Percentiles rank a stretch among this genome's conserved stretches.
Conservation (phyloP, 2,329 filamentous ascomycete genomes). For the Fusarium neocosmosporiellum region DNA sequence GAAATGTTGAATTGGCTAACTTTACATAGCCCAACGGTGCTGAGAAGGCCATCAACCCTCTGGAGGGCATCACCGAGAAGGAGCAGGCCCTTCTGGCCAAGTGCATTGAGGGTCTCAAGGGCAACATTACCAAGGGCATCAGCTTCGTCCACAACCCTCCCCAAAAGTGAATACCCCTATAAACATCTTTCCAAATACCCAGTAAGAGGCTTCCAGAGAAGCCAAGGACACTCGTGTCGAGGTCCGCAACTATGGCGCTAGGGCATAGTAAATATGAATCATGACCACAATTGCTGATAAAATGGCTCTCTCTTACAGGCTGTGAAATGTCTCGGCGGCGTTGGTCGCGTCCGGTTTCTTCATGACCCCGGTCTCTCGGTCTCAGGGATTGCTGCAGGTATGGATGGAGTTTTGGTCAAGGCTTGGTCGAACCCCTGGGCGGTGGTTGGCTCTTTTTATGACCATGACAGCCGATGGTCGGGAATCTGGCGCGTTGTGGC, state of each 20-base stretch:
- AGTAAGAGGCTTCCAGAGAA: conserved; percentile 44
- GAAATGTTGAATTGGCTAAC: conserved; percentile 44
- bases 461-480: conserved; percentile 25
- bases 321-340: conserved; percentile 47
- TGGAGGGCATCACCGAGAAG: conserved; percentile 81
- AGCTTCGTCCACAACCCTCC: conserved; percentile 89
- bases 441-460: conserved; percentile 36
- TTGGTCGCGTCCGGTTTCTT: conserved; percentile 33
- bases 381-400: conserved; percentile 36
- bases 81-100: conserved; percentile 89
- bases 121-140: conserved; percentile 95
- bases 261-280: conserved; percentile 51
- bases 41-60: conserved; percentile 85
- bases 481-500: conserved; percentile 31
- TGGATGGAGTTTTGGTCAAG: conserved; percentile 38
- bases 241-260: conserved; percentile 50
- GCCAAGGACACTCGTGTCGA: conserved; percentile 42
- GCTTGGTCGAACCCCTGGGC: conserved; percentile 20
- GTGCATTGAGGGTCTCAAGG: conserved; percentile 81
- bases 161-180: conserved; percentile 76
- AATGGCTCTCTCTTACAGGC: conserved; percentile 49
- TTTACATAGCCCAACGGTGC: conserved; percentile 77
- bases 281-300: conserved; percentile 52
- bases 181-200: conserved; percentile 36
- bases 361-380: conserved; percentile 17